Percentiles rank a stretch among this genome's conserved stretches.
Evolutionary conservation across 2,329 filamentous ascomycete species (phyloP).

Genomic region (Alternaria tenuissima): DNA sequence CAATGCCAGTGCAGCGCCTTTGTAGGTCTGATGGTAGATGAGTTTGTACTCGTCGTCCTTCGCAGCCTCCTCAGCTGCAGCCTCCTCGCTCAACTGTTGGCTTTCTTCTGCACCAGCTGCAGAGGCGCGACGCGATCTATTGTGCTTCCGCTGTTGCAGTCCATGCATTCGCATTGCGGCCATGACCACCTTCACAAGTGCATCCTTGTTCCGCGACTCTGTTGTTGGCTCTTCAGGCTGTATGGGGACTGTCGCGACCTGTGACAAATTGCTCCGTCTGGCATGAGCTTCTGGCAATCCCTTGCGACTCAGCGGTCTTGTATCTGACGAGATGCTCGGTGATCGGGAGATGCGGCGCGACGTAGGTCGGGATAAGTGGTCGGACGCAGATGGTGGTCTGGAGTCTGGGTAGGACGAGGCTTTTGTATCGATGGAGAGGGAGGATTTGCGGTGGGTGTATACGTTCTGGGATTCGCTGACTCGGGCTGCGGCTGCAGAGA

Average conservation of each 20-base stretch:
- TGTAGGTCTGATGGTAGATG: conserved; percentile 62
- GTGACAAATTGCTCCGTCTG: conserved; percentile 45
- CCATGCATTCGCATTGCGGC: conserved; percentile 63
- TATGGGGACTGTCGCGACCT: conserved; percentile 43
- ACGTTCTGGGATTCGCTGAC: conserved; percentile 35
- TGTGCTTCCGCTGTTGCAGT: conserved; percentile 55
- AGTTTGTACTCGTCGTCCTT: conserved; percentile 62
- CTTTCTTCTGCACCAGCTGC: conserved; percentile 25
- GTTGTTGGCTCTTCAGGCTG: conserved; percentile 45
- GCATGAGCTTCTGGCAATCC: conserved; percentile 33
- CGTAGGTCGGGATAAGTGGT: conserved; percentile 28
- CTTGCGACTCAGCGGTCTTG: conserved; percentile 42
- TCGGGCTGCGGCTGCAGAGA: conserved; percentile 54
- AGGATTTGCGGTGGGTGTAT: conserved; percentile 44
- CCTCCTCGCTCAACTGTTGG: conserved; percentile 27
- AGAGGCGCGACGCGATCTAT: conserved; percentile 36
- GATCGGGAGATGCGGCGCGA: conserved; percentile 43
- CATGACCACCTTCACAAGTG: conserved; percentile 60
- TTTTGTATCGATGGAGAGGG: conserved; percentile 40
- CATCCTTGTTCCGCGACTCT: conserved; percentile 59
- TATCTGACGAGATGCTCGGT: conserved; percentile 45
- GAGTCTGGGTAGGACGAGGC: conserved; percentile 28
- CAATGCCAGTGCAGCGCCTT: conserved; percentile 59
- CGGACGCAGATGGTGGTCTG: conserved; percentile 37
- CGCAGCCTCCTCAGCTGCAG: conserved; percentile 39